phyloP scores from a whole-genome alignment of 176 grass and related monocot species.

The Microstegium vimineum region DNA sequence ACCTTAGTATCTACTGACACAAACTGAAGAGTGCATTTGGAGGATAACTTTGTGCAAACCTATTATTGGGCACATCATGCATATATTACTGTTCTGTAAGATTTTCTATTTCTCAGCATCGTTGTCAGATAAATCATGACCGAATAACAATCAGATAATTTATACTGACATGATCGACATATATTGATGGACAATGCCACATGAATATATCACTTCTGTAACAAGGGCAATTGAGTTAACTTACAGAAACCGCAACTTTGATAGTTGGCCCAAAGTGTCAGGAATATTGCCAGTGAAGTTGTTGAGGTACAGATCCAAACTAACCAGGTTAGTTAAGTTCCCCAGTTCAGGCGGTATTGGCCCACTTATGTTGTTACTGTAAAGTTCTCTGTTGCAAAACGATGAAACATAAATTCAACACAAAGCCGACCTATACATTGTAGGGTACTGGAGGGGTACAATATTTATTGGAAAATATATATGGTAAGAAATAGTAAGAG shows the following conservation, averaged over 20 bases:
- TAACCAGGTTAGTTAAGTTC: conserved; percentile 75
- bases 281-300: conserved; percentile 53
- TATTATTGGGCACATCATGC: background rate
- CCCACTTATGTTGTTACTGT: conserved; percentile 80
- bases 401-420: background rate
- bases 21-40: background rate
- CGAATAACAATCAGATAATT: background rate
- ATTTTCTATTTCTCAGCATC: background rate
- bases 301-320: conserved; percentile 86
- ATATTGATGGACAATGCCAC: background rate
- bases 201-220: background rate
- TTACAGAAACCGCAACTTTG: conserved; percentile 77
- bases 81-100: background rate
- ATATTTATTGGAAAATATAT: conserved; percentile 11
- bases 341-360: conserved; percentile 64
- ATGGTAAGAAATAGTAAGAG: background rate
- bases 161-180: background rate
- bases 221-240: conserved; percentile 20
- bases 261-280: conserved; percentile 59
- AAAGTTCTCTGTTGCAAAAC: conserved; percentile 62
- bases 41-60: background rate
- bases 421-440: background rate
- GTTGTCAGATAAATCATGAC: background rate
- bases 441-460: background rate
- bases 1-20: background rate